Evolutionary conservation across 805 yeast species (phyloP), one percentile per base, ranked within the genome.

Genomic region (Saccharomycopsis guyanensis): DNA sequence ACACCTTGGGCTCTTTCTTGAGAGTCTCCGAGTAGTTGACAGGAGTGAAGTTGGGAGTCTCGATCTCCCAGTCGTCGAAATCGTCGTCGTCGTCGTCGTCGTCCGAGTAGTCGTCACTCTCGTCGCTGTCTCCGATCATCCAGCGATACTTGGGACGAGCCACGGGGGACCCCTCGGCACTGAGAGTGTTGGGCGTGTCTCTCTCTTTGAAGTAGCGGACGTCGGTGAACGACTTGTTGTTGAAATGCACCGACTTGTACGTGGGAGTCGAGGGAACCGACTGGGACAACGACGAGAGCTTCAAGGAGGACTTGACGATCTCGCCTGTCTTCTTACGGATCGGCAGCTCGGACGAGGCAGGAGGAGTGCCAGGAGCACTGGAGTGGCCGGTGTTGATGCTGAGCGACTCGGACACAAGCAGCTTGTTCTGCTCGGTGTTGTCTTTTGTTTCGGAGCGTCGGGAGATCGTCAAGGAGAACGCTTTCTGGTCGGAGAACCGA

Each of bases 321-420:
- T 87, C 96, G n/a, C 95, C 96, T 0, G 87, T 77, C 61, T 88
- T 88, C 61, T 88, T 89, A 41, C 94, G 78, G 3, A 86, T 75
- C 45, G 85, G 63, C 3, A 69, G 68, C 13, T n/a, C n/a, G 63
- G 59, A 6, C 13, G 18, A 7, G 20, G 40, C 15, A 4, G 27
- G 45, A 8, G 40, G 40, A 33, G 19, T 16, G 42, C 32, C 32
- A 20, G 20, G 27, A 38, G n/a, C 42, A 38, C 43, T 18, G 13
- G 6, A 19, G 45, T 23, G 33, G 5, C 37, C 20, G 15, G 22
- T n/a, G 23, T 18, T 31, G 12, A 35, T 16, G 42, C 19, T 38
- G 31, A n/a, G 37, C 13, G 10, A 10, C 15, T 19, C 31, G 13
- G 18, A 10, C 20, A 7, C 16, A 8, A 22, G 42, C n/a, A n/a